Evolutionary conservation across 768 basidiomycete genomes (phyloP), one percentile per base, ranked within the genome.

Genomic region (Tephrocybe sp.): DNA sequence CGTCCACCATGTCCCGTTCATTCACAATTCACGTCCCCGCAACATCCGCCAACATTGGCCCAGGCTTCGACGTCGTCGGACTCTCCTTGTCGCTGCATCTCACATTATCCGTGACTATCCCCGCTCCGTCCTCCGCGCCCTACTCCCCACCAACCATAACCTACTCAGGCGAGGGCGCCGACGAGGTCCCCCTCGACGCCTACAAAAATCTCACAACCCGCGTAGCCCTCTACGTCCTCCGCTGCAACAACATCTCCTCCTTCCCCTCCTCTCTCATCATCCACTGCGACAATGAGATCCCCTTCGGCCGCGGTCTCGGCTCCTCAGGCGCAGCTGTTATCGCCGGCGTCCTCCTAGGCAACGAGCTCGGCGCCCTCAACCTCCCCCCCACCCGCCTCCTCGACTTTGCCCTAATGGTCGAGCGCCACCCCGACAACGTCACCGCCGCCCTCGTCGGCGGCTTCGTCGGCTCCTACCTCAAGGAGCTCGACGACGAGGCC

Each of bases 281-380:
- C 61, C 84, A 88, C 62, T 86, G 78, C 30, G 71, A 87, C 67
- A 99, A 99, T 68, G 83, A 95, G 68, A 98, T 99, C 60, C 97
- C 97, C 2, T 99, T 99, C 63, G 96, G 97, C 11, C 89, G 97
- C 47, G 97, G 97, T 9, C 78, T 99, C 42, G 97, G 97, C 40
- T 98, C 96, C 0, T 98, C 97, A 1, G 96, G 96, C 12, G 97
- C 97, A 3, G 96, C 97, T n/a, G 97, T 99, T 60, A 90, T 99
- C 60, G 96, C 94, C 1, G 97, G 97, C 34, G 94, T 97, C 27
- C 78, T 96, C 26, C 81, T 99, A 37, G 97, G 86, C 28, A 80
- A 93, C 62, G 76, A 82, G n/a, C 75, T 98, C 19, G 96, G 90
- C 13, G 57, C 79, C 15, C 79, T 98, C 53, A 63, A 76, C 19